A percentile compares a stretch with the other conserved stretches of the same genome.
These are phyloP conservation scores for Bidens hawaiensis DNA, from an alignment of 140 eudicot genomes.

Conservation along the genomic window DNA sequence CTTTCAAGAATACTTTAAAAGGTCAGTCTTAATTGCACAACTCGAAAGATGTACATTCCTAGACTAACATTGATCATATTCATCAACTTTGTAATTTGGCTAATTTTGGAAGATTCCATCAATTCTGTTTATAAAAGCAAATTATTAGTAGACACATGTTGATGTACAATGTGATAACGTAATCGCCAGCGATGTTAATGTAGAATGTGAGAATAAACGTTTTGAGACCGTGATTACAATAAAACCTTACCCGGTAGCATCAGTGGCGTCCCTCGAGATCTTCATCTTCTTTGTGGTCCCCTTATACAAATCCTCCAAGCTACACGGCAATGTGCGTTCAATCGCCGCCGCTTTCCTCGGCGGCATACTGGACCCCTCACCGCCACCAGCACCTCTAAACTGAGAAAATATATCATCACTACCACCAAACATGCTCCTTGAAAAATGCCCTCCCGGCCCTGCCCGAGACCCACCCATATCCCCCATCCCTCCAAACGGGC, in stretches of 20 bases:
- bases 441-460: conserved; percentile 30
- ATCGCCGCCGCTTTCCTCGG: conserved; percentile 65
- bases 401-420: conserved; percentile 67
- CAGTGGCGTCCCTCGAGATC: conserved; percentile 69
- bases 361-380: conserved; percentile 47
- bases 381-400: conserved; percentile 47
- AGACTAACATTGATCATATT: too few relatives aligned
- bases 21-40: too few relatives aligned
- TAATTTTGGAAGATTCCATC: too few relatives aligned
- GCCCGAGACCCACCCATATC: conserved; percentile 61
- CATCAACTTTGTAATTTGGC: too few relatives aligned
- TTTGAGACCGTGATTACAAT: too few relatives aligned
- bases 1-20: too few relatives aligned
- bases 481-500: conserved; percentile 89
- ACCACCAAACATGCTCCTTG: conserved; percentile 55
- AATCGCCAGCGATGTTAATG: too few relatives aligned
- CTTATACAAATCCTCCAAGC: conserved; percentile 85
- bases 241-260: conserved; percentile 66
- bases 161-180: too few relatives aligned
- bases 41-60: too few relatives aligned
- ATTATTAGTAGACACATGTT: too few relatives aligned
- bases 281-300: conserved; percentile 92
- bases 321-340: conserved; percentile 65
- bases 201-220: too few relatives aligned
- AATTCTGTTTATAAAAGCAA: too few relatives aligned